Evolutionary conservation across 192 early-diverging fungal species (phyloP).

Genomic region (Dissophora ornata): DNA sequence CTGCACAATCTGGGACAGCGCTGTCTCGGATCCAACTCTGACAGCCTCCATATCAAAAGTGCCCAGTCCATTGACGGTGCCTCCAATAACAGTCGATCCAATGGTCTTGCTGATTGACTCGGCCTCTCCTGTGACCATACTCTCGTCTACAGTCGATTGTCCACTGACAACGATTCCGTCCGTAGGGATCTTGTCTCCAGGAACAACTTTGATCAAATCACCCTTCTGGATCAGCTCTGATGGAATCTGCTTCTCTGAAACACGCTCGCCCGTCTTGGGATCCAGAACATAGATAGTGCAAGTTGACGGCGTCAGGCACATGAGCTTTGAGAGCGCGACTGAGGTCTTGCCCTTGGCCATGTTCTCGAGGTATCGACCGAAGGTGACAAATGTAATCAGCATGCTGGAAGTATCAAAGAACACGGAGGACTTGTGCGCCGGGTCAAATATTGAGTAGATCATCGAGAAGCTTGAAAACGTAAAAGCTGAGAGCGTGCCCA

Average conservation of each 20-base stretch:
- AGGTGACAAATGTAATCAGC: constrained; percentile 92
- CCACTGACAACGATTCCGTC: constrained; percentile 87
- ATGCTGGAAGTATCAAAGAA: constrained; percentile 96
- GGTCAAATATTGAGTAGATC: constrained; percentile 66
- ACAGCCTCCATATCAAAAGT: constrained; percentile 85
- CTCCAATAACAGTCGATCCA: constrained; percentile 83
- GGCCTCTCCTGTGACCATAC: constrained; percentile 96
- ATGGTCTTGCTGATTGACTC: constrained; percentile 77
- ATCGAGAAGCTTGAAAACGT: constrained; percentile 84
- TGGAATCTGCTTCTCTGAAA: constrained; percentile 78
- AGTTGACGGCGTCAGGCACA: constrained; percentile 85
- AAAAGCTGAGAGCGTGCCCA: constrained; percentile 90
- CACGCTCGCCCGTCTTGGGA: constrained; percentile 58
- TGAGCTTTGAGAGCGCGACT: constrained; percentile 86
- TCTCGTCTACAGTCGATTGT: constrained; percentile 87
- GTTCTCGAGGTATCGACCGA: constrained; percentile 95
- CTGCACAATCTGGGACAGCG: constrained; percentile 91
- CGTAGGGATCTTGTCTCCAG: constrained; percentile 92
- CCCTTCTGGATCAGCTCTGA: constrained; percentile 87
- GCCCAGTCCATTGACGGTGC: constrained; percentile 94
- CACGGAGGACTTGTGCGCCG: constrained; percentile 73
- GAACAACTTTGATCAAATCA: constrained; percentile 89
- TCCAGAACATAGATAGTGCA: constrained; percentile 69
- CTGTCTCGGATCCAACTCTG: constrained; percentile 91
- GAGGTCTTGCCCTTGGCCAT: constrained; percentile 95